Evolutionary conservation across 106 monocot species (phyloP).

Genomic region (Dioscorea alata): DNA sequence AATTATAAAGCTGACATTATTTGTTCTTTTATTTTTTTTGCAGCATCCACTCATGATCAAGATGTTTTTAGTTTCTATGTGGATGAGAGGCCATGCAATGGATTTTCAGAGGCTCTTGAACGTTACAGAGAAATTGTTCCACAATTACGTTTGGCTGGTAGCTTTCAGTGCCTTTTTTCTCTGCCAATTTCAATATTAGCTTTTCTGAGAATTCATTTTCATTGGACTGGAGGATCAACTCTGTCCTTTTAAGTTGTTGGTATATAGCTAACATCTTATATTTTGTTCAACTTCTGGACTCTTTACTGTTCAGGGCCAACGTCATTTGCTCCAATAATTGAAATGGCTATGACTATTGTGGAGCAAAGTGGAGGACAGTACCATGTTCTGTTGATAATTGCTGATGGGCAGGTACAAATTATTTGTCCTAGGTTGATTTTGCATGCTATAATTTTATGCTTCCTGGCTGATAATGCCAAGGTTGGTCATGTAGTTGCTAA

Average conservation of each 20-base stretch:
- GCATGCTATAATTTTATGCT: too few relatives aligned
- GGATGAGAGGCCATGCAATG: conserved; percentile 36
- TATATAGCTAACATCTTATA: background rate
- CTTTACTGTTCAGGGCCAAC: conserved; percentile 48
- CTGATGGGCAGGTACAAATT: conserved; percentile 78
- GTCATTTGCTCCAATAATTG: conserved; percentile 79
- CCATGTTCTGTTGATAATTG: conserved; percentile 84
- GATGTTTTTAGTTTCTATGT: conserved; percentile 43
- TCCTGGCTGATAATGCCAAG: too few relatives aligned
- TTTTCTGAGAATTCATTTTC: background rate
- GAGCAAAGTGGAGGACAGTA: conserved; percentile 72
- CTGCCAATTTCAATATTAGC: background rate
- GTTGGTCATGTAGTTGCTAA: too few relatives aligned
- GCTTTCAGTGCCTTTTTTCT: background rate
- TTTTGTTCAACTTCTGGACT: conserved; percentile 4
- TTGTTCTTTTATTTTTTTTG: background rate
- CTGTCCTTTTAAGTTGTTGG: too few relatives aligned
- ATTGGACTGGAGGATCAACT: too few relatives aligned
- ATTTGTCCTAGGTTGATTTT: too few relatives aligned
- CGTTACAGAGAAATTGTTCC: conserved; percentile 44
- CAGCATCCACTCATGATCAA: conserved; percentile 54
- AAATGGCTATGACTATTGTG: conserved; percentile 77
- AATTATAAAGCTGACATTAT: background rate
- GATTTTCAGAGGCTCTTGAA: conserved; percentile 35
- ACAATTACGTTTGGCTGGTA: conserved; percentile 39